phyloP scores from a whole-genome alignment of 257 asterid genomes.

The Nicotiana tabacum region DNA sequence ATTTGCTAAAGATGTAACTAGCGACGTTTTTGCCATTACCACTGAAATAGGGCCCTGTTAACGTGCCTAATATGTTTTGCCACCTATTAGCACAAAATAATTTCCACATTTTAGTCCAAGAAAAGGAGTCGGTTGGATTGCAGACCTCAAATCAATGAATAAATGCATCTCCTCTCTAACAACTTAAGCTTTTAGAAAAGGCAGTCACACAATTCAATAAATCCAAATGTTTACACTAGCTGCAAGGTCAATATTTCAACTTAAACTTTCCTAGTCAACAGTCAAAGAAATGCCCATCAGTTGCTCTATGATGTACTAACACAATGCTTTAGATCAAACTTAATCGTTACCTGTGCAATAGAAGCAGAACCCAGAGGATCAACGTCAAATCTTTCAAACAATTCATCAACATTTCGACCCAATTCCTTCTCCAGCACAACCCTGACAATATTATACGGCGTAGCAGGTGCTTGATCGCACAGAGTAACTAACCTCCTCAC shows the following conservation, averaged over 20 bases:
- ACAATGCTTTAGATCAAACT: background rate
- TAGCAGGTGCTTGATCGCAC: constrained; percentile 95
- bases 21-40: background rate
- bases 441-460: constrained; percentile 55
- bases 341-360: constrained; percentile 75
- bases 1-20: background rate
- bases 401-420: constrained; percentile 57
- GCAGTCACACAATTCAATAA: background rate
- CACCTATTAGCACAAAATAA: background rate
- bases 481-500: constrained; percentile 91
- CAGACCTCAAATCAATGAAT: background rate
- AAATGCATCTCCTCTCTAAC: background rate
- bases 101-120: background rate
- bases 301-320: background rate
- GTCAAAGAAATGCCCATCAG: background rate
- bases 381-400: constrained; percentile 72
- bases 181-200: background rate
- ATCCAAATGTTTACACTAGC: background rate
- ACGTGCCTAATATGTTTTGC: background rate
- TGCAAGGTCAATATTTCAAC: background rate
- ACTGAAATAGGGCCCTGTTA: background rate
- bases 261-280: background rate
- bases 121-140: background rate
- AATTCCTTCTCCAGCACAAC: constrained; percentile 79
- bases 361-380: constrained; percentile 98